phyloP scores from a whole-genome alignment of 2,329 filamentous ascomycete genomes.

The Cercospora brassicicola region DNA sequence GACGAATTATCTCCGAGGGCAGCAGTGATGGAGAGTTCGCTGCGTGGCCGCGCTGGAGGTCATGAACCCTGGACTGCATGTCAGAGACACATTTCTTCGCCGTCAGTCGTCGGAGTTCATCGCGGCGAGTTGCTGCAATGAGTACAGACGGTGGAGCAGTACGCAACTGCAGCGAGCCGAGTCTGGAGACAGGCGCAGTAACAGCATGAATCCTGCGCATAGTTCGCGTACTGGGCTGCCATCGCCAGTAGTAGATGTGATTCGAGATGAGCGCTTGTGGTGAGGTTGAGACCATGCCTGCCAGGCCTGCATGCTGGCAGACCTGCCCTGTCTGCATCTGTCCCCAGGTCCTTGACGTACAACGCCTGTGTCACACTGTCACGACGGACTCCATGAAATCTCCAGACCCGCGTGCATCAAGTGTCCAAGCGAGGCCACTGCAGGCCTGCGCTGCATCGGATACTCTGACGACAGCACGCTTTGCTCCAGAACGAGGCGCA shows the following conservation, averaged over 20 bases:
- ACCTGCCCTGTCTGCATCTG: neutral
- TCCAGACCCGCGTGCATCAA: constrained; percentile 9
- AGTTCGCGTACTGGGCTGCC: constrained; percentile 1
- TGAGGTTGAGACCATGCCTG: neutral
- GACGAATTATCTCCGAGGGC: neutral
- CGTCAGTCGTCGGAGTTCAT: neutral
- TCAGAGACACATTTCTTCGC: neutral
- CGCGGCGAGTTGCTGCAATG: neutral
- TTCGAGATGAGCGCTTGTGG: neutral
- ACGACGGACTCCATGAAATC: constrained; percentile 5
- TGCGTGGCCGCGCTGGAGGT: neutral
- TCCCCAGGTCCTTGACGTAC: neutral
- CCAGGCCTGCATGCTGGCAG: neutral
- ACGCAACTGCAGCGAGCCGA: neutral
- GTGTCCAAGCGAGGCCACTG: constrained; percentile 13
- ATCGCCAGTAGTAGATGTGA: neutral
- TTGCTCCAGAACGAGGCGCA: constrained; percentile 10
- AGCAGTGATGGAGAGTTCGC: neutral
- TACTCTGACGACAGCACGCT: constrained; percentile 19
- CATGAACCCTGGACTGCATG: neutral
- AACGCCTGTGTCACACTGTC: constrained; percentile 4
- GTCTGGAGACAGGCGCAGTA: neutral
- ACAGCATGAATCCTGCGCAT: constrained; percentile 1
- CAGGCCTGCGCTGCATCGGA: constrained; percentile 1
- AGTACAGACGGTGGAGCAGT: neutral